Conservation (phyloP, 2,329 filamentous ascomycete species). For the Neofusicoccum sp. region DNA sequence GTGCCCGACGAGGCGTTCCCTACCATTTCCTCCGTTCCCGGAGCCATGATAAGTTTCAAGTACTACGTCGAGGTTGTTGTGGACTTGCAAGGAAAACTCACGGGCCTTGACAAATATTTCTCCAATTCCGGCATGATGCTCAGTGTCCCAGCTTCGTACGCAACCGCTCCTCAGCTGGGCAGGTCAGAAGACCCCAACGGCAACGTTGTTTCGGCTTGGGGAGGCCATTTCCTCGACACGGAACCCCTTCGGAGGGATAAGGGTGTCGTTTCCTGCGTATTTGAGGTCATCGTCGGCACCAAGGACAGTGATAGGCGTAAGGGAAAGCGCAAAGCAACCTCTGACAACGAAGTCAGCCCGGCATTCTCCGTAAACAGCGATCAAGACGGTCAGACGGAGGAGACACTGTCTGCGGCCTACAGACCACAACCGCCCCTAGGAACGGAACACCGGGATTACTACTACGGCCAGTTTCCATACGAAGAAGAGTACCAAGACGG, state of each 20-base stretch:
- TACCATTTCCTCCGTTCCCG: constrained; percentile 84
- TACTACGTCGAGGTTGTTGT: constrained; percentile 93
- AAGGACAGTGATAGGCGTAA: constrained; percentile 64
- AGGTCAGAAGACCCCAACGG: constrained; percentile 35
- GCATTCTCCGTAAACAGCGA: neutral
- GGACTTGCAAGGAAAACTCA: constrained; percentile 83
- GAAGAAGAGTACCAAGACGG: constrained; percentile 18
- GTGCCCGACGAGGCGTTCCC: constrained; percentile 90
- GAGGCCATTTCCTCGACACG: constrained; percentile 78
- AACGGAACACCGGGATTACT: constrained; percentile 26
- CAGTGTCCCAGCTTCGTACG: constrained; percentile 42
- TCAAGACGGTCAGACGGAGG: neutral
- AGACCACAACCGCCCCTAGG: neutral
- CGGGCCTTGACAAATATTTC: constrained; percentile 67
- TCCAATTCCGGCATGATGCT: constrained; percentile 53
- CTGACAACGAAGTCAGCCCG: constrained; percentile 17
- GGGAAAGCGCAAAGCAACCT: constrained; percentile 43
- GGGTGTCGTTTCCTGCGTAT: constrained; percentile 81
- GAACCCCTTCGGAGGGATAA: constrained; percentile 83
- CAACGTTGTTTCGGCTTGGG: constrained; percentile 53
- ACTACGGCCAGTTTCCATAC: constrained; percentile 23
- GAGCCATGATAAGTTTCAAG: constrained; percentile 91
- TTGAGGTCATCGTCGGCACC: constrained; percentile 86
- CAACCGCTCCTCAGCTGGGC: constrained; percentile 36
- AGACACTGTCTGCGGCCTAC: constrained; percentile 15